Evolutionary conservation across 306 rosid genomes (phyloP), one percentile per base, ranked within the genome.

Genomic region (Rosa multiflora): DNA sequence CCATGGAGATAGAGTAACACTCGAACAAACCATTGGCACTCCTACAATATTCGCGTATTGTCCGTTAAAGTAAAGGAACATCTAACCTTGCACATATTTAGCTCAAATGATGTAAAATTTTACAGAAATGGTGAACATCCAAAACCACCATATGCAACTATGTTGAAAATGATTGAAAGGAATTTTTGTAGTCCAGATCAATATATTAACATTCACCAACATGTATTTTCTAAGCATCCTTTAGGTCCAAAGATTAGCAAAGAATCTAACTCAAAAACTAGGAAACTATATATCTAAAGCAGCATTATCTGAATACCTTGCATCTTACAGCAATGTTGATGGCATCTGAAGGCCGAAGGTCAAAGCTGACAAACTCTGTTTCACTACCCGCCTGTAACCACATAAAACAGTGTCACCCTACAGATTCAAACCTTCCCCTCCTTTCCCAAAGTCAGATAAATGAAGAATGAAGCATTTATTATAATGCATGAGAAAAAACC

Each of bases 291-390:
- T 1, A 73, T 63, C 59, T 1, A 20, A 64, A 67, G 74, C 35
- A 23, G 40, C n/a, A 76, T 39, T 42, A 63, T 52, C 14, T 55
- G 32, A 71, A 70, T 85, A 95, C 99, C 98, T 95, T 91, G 98
- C 99, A 95, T 81, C 94, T 84, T 58, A 95, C 92, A 46, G 99
- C 99, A 84, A 95, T 91, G 86, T 95, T 95, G 88, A 95, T 95
- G 44, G 99, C 99, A 75, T 95, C 99, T 53, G 99, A 95, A 76
- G 99, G 99, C 43, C 99, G 93, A 51, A 95, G 99, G 83, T 95
- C 99, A 49, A 95, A 93, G 82, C 98, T 91, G 83, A 87, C 80
- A 78, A 80, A 87, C 62, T 93, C 96, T 10, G 88, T 84, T 49
- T 89, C 96, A 76, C 84, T 85, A 48, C 96, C 99, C 8, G 79